phyloP scores from a whole-genome alignment of 192 early-diverging fungal genomes.

The Umbelopsis sp. region DNA sequence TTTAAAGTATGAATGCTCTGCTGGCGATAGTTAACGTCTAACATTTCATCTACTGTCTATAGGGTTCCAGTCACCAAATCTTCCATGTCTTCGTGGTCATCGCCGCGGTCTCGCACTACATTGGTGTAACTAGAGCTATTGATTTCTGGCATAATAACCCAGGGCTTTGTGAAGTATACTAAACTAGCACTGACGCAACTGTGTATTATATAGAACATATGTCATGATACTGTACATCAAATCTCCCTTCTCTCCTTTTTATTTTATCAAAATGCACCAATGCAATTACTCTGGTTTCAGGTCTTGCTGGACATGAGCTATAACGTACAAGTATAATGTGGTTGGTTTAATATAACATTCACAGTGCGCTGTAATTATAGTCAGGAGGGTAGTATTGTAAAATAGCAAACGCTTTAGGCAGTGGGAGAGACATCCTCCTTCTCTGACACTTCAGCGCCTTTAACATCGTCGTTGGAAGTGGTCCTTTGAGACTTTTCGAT shows the following conservation, averaged over 20 bases:
- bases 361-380: no score
- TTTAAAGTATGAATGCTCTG: not conserved
- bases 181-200: not conserved
- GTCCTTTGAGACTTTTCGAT: not conserved
- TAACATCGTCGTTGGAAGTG: not conserved
- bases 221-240: no score
- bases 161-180: slow-evolving; percentile 3
- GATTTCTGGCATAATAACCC: slow-evolving; percentile 49
- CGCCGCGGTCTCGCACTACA: slow-evolving; percentile 72
- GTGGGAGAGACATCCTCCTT: not conserved
- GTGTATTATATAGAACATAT: not conserved
- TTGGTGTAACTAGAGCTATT: slow-evolving; percentile 66
- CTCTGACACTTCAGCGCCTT: not conserved
- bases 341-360: no score
- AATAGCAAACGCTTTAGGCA: not conserved
- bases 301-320: no score
- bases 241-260: no score
- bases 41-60: slow-evolving; percentile 18
- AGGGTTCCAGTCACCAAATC: slow-evolving; percentile 86
- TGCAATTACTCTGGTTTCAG: no score
- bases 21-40: not conserved
- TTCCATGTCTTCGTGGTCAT: slow-evolving; percentile 83
- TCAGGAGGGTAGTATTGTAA: no score
- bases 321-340: no score
- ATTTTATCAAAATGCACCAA: no score